Evolutionary conservation across 352 stramenopile species (phyloP), one percentile per base, ranked within the genome.

Genomic region (Pythium vanterpoolii): DNA sequence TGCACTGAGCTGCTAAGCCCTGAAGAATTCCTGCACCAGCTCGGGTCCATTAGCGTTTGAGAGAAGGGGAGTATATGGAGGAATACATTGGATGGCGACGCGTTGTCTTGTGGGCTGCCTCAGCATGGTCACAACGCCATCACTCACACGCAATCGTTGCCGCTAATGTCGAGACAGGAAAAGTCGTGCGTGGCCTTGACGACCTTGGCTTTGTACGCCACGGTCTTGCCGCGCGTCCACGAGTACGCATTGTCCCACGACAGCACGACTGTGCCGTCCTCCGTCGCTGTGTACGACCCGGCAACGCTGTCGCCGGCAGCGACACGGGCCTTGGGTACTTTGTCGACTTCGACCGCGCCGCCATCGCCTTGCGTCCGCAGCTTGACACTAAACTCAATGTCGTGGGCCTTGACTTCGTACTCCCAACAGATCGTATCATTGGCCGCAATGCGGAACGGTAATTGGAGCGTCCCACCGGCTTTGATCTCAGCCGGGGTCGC

Each of bases 1-100:
- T 93, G 87, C 60, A 97, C 89, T 27, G 89, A 97, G 67, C 62
- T 97, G 45, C 61, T 96, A 45, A 95, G 89, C 38, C 83, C 88
- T 1, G 84, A 97, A 50, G 79, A 83, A n/a, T 97, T 97, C 68
- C 72, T 97, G 60, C 62, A 87, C 36, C 89, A 97, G 62, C 80
- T 96, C 46, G 79, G 73, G 48, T 79, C 71, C 23, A 91, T 91
- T 47, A 72, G 67, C 44, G 68, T 79, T 34, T 91, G 73, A 74
- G 18, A 31, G 30, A 45, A 11, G 33, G 7, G 8, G 34, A 42
- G 34, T 42, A 40, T 31, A 34, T 36, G 21, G 31, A 51, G 26
- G 11, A 48, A 49, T 31, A 57, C 4, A 62, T 38, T 7, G n/a
- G 27, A 40, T 39, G 18, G 28, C 33, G 43, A 40, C 19, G 38